These are phyloP conservation scores for Beauveria sp. DNA, from an alignment of 2,329 filamentous ascomycete genomes.

Conservation along the genomic window DNA sequence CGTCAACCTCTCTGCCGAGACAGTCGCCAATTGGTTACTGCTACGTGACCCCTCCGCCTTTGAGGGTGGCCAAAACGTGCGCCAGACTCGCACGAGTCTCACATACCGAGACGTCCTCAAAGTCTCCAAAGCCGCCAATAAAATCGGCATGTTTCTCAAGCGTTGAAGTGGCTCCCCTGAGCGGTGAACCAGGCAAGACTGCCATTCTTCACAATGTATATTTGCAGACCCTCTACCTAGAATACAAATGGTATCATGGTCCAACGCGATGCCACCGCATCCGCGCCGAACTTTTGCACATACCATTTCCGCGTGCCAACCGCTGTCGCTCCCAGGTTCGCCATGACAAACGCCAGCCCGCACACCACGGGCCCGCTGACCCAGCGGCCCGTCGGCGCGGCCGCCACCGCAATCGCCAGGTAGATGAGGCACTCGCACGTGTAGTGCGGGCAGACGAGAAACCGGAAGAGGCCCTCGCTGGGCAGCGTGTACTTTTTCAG, in stretches of 20 bases:
- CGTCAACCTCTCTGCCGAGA: constrained; percentile 49
- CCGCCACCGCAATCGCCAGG: constrained; percentile 63
- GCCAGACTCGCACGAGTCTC: constrained; percentile 60
- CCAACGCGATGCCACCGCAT: constrained; percentile 56
- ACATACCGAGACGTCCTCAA: constrained; percentile 83
- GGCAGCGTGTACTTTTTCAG: constrained; percentile 81
- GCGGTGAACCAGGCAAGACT: neutral
- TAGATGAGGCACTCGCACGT: constrained; percentile 83
- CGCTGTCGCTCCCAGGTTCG: constrained; percentile 79
- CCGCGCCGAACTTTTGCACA: constrained; percentile 60
- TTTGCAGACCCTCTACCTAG: constrained; percentile 23
- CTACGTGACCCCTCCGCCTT: constrained; percentile 43
- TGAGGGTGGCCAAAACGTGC: constrained; percentile 44
- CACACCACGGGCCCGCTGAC: constrained; percentile 68
- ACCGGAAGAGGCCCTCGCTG: constrained; percentile 60
- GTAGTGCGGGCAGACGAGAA: constrained; percentile 81
- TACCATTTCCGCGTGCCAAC: constrained; percentile 75
- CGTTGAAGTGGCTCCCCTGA: constrained; percentile 20
- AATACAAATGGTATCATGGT: constrained; percentile 69
- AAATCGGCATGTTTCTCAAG: constrained; percentile 46
- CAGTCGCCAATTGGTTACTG: constrained; percentile 65
- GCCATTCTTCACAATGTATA: neutral
- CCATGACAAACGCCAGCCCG: constrained; percentile 63
- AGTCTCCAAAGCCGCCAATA: constrained; percentile 65
- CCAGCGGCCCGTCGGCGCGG: constrained; percentile 57